Evolutionary conservation across 768 basidiomycete species (phyloP).

Genomic region (Fistulinella prunicolor): DNA sequence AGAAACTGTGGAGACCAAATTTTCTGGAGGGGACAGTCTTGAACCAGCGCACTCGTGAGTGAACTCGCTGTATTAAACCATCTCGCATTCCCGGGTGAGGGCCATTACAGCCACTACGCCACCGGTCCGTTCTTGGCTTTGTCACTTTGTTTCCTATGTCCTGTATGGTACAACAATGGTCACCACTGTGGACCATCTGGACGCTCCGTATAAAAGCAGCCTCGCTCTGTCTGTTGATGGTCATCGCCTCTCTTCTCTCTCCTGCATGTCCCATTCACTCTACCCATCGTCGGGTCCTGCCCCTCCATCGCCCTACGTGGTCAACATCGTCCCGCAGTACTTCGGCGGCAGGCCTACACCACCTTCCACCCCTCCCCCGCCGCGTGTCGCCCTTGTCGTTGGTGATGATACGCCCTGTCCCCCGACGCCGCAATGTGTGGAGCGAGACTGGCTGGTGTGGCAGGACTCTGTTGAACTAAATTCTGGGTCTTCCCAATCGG

Average conservation of each 20-base stretch:
- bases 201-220: constrained; percentile 11
- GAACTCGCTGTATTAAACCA: constrained; percentile 55
- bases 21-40: constrained; percentile 93
- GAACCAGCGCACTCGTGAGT: constrained; percentile 84
- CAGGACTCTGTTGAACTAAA: too few relatives aligned
- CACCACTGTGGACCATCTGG: background rate
- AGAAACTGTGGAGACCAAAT: constrained; percentile 78
- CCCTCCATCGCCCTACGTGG: constrained; percentile 11
- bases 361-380: too few relatives aligned
- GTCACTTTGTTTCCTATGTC: background rate
- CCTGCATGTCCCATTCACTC: constrained; percentile 1
- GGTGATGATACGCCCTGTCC: too few relatives aligned
- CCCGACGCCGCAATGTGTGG: too few relatives aligned
- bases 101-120: constrained; percentile 80
- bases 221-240: background rate
- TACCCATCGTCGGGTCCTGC: background rate
- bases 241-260: background rate
- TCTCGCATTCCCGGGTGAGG: constrained; percentile 79
- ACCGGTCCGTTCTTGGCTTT: constrained; percentile 27
- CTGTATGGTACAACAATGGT: background rate
- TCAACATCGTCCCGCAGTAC: background rate
- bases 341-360: too few relatives aligned
- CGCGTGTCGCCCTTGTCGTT: too few relatives aligned
- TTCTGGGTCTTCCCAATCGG: too few relatives aligned
- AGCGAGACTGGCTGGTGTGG: too few relatives aligned